Evolutionary conservation across 208 protist genomes (phyloP), one percentile per base, ranked within the genome.

Genomic region (Novymonas esmeraldas): DNA sequence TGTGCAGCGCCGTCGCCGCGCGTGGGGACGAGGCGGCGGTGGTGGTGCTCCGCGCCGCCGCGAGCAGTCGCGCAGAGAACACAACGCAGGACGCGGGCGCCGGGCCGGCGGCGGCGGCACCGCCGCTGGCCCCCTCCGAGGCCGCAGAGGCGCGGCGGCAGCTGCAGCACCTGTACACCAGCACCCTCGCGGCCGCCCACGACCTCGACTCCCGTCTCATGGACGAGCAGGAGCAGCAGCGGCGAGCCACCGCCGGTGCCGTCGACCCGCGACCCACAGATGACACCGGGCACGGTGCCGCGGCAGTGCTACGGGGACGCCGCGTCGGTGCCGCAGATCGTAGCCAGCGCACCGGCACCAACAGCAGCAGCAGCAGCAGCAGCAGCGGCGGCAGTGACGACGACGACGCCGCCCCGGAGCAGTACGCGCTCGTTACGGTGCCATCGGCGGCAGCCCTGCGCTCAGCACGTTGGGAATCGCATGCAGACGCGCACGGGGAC

Each of bases 91-190:
- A n/a, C n/a, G n/a, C n/a, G n/a, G n/a, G 34, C 34, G 31, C n/a
- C 20, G 20, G 22, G 11, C 22, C 13, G 34, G 31, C 11, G 33
- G 10, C 51, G 13, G 51, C 10, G 31, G 10, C 31, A 26, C 22
- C 51, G 31, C 26, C 56, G 56, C 39, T 61, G 20, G 48, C 69
- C 31, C 60, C 14, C 14, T 69, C 61, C 4, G 69, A 69, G 3
- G 44, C 69, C 11, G 28, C 24, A 13, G 68, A 52, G 34, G 9
- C 45, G 11, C 69, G 69, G 28, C 68, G 20, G 36, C 65, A 66
- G 33, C 65, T 73, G 66, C 71, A 48, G 46, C 18, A 33, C 38
- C 63, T 65, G 48, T 74, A 72, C 56, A 31, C n/a, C 48, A 33
- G 24, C 11, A 51, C 56, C 9, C 56, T 59, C 24, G 51, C 34